Evolutionary conservation across 768 basidiomycete species (phyloP).

Genomic region (Cubamyces lactineus): DNA sequence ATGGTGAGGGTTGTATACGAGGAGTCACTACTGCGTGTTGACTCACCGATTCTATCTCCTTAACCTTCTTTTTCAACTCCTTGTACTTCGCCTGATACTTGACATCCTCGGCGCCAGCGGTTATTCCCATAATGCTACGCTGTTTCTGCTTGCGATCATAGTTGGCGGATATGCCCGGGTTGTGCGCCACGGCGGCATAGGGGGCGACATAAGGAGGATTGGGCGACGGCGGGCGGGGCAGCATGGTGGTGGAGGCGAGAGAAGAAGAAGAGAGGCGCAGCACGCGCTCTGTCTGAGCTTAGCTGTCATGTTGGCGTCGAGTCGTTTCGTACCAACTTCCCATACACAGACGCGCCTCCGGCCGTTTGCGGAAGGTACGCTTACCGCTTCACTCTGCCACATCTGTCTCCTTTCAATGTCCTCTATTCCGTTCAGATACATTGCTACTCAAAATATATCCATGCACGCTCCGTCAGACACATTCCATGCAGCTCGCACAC

Average conservation of each 20-base stretch:
- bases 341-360: slow-evolving; percentile 44
- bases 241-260: slow-evolving; percentile 67
- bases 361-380: slow-evolving; percentile 31
- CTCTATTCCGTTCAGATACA: background rate
- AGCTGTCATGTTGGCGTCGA: slow-evolving; percentile 41
- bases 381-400: background rate
- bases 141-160: slow-evolving; percentile 24
- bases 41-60: slow-evolving; percentile 81
- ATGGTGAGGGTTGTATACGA: slow-evolving; percentile 5
- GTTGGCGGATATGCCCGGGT: slow-evolving; percentile 9
- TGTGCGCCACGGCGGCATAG: slow-evolving; percentile 1
- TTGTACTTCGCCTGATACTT: slow-evolving; percentile 90
- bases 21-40: background rate
- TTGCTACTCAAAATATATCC: background rate
- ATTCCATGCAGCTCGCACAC: background rate
- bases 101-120: slow-evolving; percentile 80
- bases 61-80: slow-evolving; percentile 85
- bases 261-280: slow-evolving; percentile 39
- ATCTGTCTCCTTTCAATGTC: background rate
- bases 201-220: slow-evolving; percentile 31
- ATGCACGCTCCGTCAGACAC: background rate
- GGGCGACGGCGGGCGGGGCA: slow-evolving; percentile 51
- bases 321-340: slow-evolving; percentile 37
- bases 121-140: slow-evolving; percentile 50
- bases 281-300: slow-evolving; percentile 23